Evolutionary conservation across 148 eudicot genomes (phyloP).

Genomic region (Selenicereus undatus): DNA sequence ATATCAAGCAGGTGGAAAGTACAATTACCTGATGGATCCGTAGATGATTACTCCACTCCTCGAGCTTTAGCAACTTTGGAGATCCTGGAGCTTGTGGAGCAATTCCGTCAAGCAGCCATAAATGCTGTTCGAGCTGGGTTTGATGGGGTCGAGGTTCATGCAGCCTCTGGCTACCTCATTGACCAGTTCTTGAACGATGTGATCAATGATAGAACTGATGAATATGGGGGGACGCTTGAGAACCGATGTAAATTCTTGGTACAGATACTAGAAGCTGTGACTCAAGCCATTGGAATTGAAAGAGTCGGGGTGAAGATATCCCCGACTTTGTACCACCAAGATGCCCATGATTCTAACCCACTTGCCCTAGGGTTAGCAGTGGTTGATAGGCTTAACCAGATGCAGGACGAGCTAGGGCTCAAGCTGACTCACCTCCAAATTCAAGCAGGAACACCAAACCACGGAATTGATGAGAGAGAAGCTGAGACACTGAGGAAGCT

Average conservation of each 20-base stretch:
- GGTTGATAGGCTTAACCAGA: slow-evolving; percentile 50
- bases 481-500: slow-evolving; percentile 43
- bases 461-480: slow-evolving; percentile 47
- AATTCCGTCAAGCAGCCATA: slow-evolving; percentile 71
- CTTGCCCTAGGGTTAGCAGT: slow-evolving; percentile 65
- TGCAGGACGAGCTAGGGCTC: slow-evolving; percentile 38
- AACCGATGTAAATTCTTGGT: slow-evolving; percentile 69
- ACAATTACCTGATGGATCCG: slow-evolving; percentile 61
- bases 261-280: slow-evolving; percentile 49
- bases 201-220: slow-evolving; percentile 67
- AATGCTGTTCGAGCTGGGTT: slow-evolving; percentile 91
- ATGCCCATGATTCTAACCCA: slow-evolving; percentile 71
- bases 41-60: slow-evolving; percentile 51
- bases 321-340: slow-evolving; percentile 64
- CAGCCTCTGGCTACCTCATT: slow-evolving; percentile 77
- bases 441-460: slow-evolving; percentile 58
- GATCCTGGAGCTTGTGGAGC: slow-evolving; percentile 41
- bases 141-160: slow-evolving; percentile 82
- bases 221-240: slow-evolving; percentile 67
- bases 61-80: slow-evolving; percentile 48
- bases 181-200: slow-evolving; percentile 87
- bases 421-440: slow-evolving; percentile 54
- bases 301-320: slow-evolving; percentile 63
- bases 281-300: slow-evolving; percentile 50
- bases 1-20: slow-evolving; percentile 71